Evolutionary conservation across 805 yeast genomes (phyloP), one percentile per base, ranked within the genome.

Genomic region (Pichia cabralensis): DNA sequence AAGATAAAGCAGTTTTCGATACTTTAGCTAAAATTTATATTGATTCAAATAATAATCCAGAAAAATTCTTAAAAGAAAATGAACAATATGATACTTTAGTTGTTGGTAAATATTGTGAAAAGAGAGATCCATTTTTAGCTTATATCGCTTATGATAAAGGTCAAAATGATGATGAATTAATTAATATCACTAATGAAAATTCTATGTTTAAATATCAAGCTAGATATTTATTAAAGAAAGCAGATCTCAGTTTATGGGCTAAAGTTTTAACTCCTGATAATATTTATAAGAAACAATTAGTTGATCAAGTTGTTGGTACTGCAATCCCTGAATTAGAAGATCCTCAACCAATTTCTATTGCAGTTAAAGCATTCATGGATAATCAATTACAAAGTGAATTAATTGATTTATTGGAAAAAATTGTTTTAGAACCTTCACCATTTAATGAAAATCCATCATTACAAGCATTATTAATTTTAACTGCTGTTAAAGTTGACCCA

Each of bases 131-230:
- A 43, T 92, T 85, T 64, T 69, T 92, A 56, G 99, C 98, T 20
- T 92, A 85, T 61, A 92, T 92, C 62, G 94, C 96, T 34, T 92
- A 92, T 61, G 94, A 94, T 42, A 89, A 88, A 64, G 99, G 99
- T 55, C 67, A 71, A 35, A 88, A 89, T 50, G 96, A 92, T 57
- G 79, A 69, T 38, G 98, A 92, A 58, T 72, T 92, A 52, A 74
- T 92, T 51, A 69, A 74, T 53, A 86, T 92, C 60, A 92, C 98
- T 46, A 92, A 92, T 59, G 97, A 92, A 53, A 92, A 92, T 60
- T 74, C 92, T 49, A 92, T 92, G 99, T 92, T 82, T 72, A 92
- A 92, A 61, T 89, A 92, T 62, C 98, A 92, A 68, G 97, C 97
- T n/a, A 79, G 97, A 59, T 92, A 92, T 56, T 69, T 92, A 50